Evolutionary conservation across 805 yeast genomes (phyloP), one percentile per base, ranked within the genome.

Genomic region (Saccharomycopsis javanensis): DNA sequence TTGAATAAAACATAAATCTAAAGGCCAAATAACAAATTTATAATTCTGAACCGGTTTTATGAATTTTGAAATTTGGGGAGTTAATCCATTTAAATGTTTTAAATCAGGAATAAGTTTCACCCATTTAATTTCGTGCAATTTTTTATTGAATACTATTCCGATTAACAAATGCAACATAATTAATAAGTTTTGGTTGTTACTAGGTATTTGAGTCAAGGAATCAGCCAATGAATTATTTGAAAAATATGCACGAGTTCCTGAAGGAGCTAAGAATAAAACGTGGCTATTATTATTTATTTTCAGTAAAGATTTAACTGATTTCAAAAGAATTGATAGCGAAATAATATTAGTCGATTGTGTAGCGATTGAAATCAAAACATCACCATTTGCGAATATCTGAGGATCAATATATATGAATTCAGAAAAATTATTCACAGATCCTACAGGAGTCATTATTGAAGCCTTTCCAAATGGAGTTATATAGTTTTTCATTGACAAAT

Each of bases 1-100:
- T 64, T 86, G 94, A 4, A 80, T 71, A 57, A 79, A 72, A 64
- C 91, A 84, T 20, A 86, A 69, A 51, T 78, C 79, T 64, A 84
- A 69, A 0, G 95, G 95, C 95, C 95, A 87, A 50, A 81, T 68
- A 1, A 86, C 78, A 56, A 74, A 80, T 64, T 83, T 82, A 28
- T 73, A 74, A 61, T 78, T 79, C 31, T 73, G 75, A 2, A 80
- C 81, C 0, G 76, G 72, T 53, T 71, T 72, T 51, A 83, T 72
- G 66, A 79, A 86, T 25, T 75, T 73, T 11, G 89, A 73, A 2
- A 86, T 76, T 10, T 74, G 74, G 0, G 90, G 83, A 0, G 91
- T 81, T 62, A 81, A 77, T 23, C 85, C 86, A 67, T 83, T 85
- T 61, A 85, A 72, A 65, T 85, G 90, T 58, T 77, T 78, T 53